Percentiles rank a stretch among this genome's conserved stretches.
These are phyloP conservation scores for Heritiera fomes DNA, from an alignment of 345 rosid genomes.

Conservation along the genomic window DNA sequence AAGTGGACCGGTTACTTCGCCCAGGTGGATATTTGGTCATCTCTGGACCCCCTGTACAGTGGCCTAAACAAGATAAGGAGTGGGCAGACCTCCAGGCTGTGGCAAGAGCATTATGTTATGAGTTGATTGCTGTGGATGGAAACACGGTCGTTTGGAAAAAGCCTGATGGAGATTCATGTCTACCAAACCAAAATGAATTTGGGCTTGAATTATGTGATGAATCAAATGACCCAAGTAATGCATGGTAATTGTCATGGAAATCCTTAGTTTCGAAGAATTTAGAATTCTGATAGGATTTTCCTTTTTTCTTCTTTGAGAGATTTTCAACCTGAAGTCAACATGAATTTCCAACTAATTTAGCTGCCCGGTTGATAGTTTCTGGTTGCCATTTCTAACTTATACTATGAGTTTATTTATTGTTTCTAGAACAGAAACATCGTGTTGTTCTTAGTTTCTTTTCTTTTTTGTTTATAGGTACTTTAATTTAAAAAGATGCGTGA, in stretches of 20 bases:
- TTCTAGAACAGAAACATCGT: slow-evolving; percentile 1
- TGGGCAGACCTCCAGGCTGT: slow-evolving; percentile 98
- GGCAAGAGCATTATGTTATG: slow-evolving; percentile 87
- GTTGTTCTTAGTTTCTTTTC: slow-evolving; percentile 7
- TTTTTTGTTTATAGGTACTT: slow-evolving; percentile 62
- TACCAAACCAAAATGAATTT: slow-evolving; percentile 69
- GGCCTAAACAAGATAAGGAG: slow-evolving; percentile 97
- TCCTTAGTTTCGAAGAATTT: slow-evolving; percentile 13
- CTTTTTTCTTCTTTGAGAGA: background rate
- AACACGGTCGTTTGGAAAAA: slow-evolving; percentile 98
- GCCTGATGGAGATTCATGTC: slow-evolving; percentile 72
- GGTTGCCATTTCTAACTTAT: background rate
- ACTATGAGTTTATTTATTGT: background rate
- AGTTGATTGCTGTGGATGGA: slow-evolving; percentile 83
- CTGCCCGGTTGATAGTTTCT: slow-evolving; percentile 12
- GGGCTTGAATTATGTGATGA: slow-evolving; percentile 72
- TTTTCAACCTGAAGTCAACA: background rate
- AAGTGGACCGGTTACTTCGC: slow-evolving; percentile 87
- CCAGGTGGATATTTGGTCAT: slow-evolving; percentile 94
- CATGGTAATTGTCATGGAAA: slow-evolving; percentile 60
- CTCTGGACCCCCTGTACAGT: slow-evolving; percentile 98
- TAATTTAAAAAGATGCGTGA: slow-evolving; percentile 73
- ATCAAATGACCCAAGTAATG: slow-evolving; percentile 65
- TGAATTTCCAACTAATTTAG: slow-evolving; percentile 16
- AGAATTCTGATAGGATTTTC: background rate